Evolutionary conservation across 768 basidiomycete species (phyloP), one percentile per base, ranked within the genome.

Genomic region (Kwoniella dendrophila): DNA sequence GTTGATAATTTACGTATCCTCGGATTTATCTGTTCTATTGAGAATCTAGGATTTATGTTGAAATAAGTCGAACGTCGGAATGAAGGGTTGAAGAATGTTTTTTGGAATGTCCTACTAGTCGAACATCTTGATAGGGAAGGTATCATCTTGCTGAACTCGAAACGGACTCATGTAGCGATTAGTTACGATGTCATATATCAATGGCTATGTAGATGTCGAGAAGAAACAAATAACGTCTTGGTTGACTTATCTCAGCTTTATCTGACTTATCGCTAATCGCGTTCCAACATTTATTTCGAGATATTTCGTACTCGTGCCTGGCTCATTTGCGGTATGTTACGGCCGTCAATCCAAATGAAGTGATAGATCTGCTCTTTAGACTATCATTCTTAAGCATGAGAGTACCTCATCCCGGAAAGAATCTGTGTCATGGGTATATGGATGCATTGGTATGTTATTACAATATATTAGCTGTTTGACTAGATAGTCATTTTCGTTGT

Each of bases 381-480:
- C n/a, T n/a, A n/a, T n/a, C n/a, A n/a, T n/a, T n/a, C n/a, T n/a
- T n/a, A n/a, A n/a, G n/a, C n/a, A n/a, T n/a, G n/a, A n/a, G n/a
- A n/a, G n/a, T n/a, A n/a, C n/a, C n/a, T n/a, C n/a, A n/a, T n/a
- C 1, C 24, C 11, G 7, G 43, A 14, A 22, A 44, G 20, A 24
- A 44, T 22, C 10, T 20, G 43, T 24, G 20, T 12, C 32, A 32
- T 32, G 49, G 53, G 62, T 63, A 63, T 63, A 56, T 36, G 26
- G 32, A 63, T 63, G 62, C 62, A 50, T 50, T 57, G 62, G 62
- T 63, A 63, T 63, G 20, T 41, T 20, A 2, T 24, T 57, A 48
- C 40, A 29, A 40, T 56, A 8, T 55, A 38, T 26, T 11, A 40
- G 16, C 7, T 44, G 44, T 18, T 45, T 47, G 29, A 11, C 11